Conservation (phyloP, 2,329 filamentous ascomycete genomes). For the Penicillium olsonii region DNA sequence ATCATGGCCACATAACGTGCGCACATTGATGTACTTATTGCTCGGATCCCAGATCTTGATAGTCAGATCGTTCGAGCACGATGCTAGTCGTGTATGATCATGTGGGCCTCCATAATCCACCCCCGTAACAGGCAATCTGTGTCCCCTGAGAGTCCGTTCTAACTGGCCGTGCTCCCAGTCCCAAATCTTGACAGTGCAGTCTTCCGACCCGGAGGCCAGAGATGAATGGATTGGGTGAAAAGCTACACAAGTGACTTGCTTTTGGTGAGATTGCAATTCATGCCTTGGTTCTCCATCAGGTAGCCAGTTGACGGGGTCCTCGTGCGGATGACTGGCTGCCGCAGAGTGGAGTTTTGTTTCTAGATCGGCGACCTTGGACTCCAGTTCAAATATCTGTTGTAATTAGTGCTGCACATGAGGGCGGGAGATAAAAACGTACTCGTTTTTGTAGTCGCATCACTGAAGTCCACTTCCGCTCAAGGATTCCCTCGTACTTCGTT, state of each 20-base stretch:
- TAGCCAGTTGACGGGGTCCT: constrained; percentile 24
- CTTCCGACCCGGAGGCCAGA: constrained; percentile 87
- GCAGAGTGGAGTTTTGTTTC: neutral
- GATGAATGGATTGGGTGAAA: constrained; percentile 91
- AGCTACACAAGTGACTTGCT: constrained; percentile 81
- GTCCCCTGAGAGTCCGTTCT: constrained; percentile 84
- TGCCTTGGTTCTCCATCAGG: constrained; percentile 61
- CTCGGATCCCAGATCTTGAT: constrained; percentile 94
- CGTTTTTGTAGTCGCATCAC: constrained; percentile 92
- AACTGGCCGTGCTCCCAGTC: constrained; percentile 92
- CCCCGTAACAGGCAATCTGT: constrained; percentile 82
- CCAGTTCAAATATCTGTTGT: constrained; percentile 51
- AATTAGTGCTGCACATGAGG: neutral
- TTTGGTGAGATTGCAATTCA: constrained; percentile 77
- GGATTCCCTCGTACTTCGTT: constrained; percentile 87
- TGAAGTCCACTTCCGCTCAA: constrained; percentile 99
- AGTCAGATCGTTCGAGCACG: constrained; percentile 81
- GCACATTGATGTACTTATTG: constrained; percentile 90
- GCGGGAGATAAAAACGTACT: constrained; percentile 43
- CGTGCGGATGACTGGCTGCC: neutral
- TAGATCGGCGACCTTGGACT: constrained; percentile 68
- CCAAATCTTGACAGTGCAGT: constrained; percentile 94
- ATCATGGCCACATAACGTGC: constrained; percentile 86
- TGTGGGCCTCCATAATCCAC: constrained; percentile 85
- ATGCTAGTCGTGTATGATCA: constrained; percentile 74